Percentiles rank a stretch among this genome's conserved stretches.
These are phyloP conservation scores for Crithidia mellificae DNA, from an alignment of 208 protist species.

Conservation along the genomic window DNA sequence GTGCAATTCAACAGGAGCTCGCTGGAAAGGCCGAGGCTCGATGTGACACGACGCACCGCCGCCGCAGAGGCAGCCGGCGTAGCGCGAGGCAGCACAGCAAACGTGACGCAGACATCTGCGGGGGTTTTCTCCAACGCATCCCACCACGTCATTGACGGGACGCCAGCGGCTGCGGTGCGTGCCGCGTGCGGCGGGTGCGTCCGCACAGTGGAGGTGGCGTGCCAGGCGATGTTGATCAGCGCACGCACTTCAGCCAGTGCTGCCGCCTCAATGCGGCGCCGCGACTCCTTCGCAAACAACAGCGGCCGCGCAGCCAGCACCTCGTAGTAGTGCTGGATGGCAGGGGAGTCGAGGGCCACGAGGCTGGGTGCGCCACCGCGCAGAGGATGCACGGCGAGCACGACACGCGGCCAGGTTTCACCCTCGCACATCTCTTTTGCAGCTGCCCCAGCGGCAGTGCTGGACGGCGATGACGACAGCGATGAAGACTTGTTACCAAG, in stretches of 20 bases:
- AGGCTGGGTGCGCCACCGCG: constrained; percentile 24
- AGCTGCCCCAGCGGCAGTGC: too few species aligned
- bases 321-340: constrained; percentile 31
- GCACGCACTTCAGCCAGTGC: constrained; percentile 21
- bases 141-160: constrained; percentile 1
- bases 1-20: constrained; percentile 38
- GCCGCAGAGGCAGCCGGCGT: background rate
- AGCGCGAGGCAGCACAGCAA: constrained; percentile 17
- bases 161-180: background rate
- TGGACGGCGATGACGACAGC: background rate
- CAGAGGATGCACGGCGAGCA: constrained; percentile 22
- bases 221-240: constrained; percentile 21
- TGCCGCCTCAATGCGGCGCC: constrained; percentile 11
- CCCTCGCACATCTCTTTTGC: too few species aligned
- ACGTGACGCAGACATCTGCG: constrained; percentile 21
- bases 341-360: constrained; percentile 15
- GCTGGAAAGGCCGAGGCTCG: constrained; percentile 30
- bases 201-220: constrained; percentile 12
- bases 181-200: background rate
- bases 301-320: constrained; percentile 17
- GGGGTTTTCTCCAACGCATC: background rate
- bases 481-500: background rate
- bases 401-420: constrained; percentile 11
- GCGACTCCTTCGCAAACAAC: constrained; percentile 19
- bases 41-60: constrained; percentile 13